A percentile compares a stretch with the other conserved stretches of the same genome.
Evolutionary conservation across 78 protist species (phyloP).

Genomic region (Guillardia theta): DNA sequence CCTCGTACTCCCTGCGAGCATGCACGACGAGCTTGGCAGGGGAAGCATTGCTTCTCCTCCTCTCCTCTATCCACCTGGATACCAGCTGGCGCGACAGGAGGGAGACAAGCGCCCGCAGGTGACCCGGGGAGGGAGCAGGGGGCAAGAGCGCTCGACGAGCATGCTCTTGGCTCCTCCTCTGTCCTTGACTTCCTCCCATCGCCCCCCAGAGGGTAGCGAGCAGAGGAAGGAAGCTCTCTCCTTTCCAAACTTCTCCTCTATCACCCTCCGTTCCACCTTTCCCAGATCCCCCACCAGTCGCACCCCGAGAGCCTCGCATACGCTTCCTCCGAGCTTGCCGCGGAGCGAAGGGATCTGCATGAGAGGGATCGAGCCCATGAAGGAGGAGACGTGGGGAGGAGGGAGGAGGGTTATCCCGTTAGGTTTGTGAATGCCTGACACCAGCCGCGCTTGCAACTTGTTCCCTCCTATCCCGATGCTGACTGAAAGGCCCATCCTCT

Average conservation of each 20-base stretch:
- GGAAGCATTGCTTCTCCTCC: background rate
- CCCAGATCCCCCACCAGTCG: background rate
- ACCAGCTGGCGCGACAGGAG: background rate
- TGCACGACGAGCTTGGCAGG: background rate
- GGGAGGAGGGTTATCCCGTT: background rate
- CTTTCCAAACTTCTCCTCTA: background rate
- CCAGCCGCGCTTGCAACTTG: background rate
- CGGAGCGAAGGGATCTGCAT: background rate
- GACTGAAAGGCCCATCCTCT: too few species aligned
- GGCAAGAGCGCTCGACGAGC: background rate
- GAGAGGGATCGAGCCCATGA: background rate
- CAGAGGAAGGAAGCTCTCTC: background rate
- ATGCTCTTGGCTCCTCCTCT: background rate
- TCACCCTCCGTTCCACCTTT: background rate
- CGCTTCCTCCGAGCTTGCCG: background rate
- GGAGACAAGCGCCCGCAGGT: background rate
- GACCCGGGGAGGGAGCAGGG: background rate
- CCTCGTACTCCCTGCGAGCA: background rate
- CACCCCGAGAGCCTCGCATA: background rate
- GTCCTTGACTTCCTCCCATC: background rate
- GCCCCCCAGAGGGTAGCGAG: background rate
- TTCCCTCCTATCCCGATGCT: background rate
- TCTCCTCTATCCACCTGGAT: background rate
- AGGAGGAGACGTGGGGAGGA: background rate
- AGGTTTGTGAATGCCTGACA: background rate